Conservation (phyloP, 768 basidiomycete species). For the Clathrus columnatus region DNA sequence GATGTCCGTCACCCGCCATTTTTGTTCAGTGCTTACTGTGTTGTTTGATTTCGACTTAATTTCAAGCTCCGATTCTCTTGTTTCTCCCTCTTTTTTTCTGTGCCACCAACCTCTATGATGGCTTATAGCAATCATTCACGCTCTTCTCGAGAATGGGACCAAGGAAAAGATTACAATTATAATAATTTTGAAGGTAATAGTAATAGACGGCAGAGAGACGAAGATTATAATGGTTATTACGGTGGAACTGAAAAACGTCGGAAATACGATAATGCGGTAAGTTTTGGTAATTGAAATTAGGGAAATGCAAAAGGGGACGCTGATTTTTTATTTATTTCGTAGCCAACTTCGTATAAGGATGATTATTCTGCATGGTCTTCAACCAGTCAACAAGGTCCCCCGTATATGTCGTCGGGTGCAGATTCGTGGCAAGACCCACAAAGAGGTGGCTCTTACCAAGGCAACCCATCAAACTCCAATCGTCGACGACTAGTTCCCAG, state of each 20-base stretch:
- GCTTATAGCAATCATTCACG: slow-evolving; percentile 40
- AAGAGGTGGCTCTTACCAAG: not conserved
- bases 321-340: slow-evolving; percentile 17
- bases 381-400: slow-evolving; percentile 20
- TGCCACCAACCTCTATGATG: slow-evolving; percentile 38
- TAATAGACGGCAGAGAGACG: slow-evolving; percentile 51
- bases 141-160: slow-evolving; percentile 66
- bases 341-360: slow-evolving; percentile 36
- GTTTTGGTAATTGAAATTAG: slow-evolving; percentile 23
- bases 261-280: slow-evolving; percentile 69
- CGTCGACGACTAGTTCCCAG: slow-evolving; percentile 58
- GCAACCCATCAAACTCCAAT: slow-evolving; percentile 35
- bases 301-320: too few relatives aligned
- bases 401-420: slow-evolving; percentile 19
- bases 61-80: slow-evolving; percentile 10
- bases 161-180: slow-evolving; percentile 53
- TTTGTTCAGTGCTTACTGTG: too few relatives aligned
- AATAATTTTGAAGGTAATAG: slow-evolving; percentile 25
- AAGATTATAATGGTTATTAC: slow-evolving; percentile 41
- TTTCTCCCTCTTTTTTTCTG: slow-evolving; percentile 11
- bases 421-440: slow-evolving; percentile 33
- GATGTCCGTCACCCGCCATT: slow-evolving; percentile 55
- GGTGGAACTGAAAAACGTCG: slow-evolving; percentile 62
- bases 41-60: too few relatives aligned
- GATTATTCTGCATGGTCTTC: slow-evolving; percentile 23